A percentile compares a stretch with the other conserved stretches of the same genome.
Evolutionary conservation across 495 filamentous ascomycete species (phyloP).

Genomic region (Hyaloscypha variabilis): DNA sequence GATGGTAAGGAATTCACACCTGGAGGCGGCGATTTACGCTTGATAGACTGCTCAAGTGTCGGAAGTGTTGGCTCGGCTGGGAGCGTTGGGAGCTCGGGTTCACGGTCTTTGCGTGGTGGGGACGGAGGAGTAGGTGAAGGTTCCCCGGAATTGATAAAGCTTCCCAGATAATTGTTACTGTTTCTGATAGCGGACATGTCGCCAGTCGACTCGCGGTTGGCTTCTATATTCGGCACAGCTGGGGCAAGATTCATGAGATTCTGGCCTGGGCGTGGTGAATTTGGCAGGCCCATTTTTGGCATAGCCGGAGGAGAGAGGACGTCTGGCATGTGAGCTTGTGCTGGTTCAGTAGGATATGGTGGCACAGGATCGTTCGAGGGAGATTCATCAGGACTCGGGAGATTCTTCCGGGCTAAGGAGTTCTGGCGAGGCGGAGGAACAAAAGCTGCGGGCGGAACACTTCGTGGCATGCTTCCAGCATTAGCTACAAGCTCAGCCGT

Average conservation of each 20-base stretch:
- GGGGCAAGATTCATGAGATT: slow-evolving; percentile 32
- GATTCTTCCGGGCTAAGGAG: slow-evolving; percentile 23
- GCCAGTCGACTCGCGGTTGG: slow-evolving; percentile 38
- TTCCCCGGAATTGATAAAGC: slow-evolving; percentile 34
- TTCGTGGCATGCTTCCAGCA: slow-evolving; percentile 27
- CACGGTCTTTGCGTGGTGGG: slow-evolving; percentile 6
- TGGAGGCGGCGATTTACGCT: slow-evolving; percentile 15
- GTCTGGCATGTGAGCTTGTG: slow-evolving; percentile 23
- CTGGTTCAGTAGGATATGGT: slow-evolving; percentile 29
- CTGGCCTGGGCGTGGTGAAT: slow-evolving; percentile 20
- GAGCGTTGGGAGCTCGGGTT: slow-evolving; percentile 28
- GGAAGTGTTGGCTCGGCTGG: slow-evolving; percentile 16
- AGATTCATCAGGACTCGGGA: slow-evolving; percentile 21
- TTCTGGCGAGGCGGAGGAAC: slow-evolving; percentile 31
- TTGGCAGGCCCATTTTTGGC: slow-evolving; percentile 25
- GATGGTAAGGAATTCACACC: slow-evolving; percentile 18
- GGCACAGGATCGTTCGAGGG: slow-evolving; percentile 9
- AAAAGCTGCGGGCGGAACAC: slow-evolving; percentile 17
- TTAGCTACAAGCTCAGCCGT: slow-evolving; percentile 28
- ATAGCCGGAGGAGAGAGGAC: slow-evolving; percentile 1
- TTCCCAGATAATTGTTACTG: slow-evolving; percentile 50
- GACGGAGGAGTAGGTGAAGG: not conserved
- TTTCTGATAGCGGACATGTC: slow-evolving; percentile 37
- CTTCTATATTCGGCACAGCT: slow-evolving; percentile 22
- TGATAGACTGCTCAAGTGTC: slow-evolving; percentile 12